These are phyloP conservation scores for Aspergillus pseudoterreus DNA, from an alignment of 2,329 filamentous ascomycete species.

Conservation along the genomic window DNA sequence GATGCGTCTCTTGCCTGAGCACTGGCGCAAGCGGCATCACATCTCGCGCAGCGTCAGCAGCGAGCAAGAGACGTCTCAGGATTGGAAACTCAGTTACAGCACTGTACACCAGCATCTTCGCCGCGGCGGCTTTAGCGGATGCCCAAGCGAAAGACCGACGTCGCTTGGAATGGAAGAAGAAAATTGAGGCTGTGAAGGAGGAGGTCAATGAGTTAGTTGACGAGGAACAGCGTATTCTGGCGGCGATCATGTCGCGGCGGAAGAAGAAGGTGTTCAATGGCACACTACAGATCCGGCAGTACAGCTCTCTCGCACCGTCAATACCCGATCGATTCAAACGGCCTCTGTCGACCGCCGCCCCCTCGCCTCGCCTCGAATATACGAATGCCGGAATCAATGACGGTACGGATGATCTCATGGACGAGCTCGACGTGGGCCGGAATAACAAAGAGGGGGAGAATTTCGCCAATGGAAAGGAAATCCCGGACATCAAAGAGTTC, in stretches of 20 bases:
- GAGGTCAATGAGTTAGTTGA: conserved; percentile 38
- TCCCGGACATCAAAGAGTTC: not conserved
- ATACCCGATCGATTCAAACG: conserved; percentile 10
- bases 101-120: conserved; percentile 44
- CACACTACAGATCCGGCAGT: conserved; percentile 20
- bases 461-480: not conserved
- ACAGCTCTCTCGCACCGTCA: conserved; percentile 20
- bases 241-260: conserved; percentile 26
- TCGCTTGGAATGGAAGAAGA: conserved; percentile 39
- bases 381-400: not conserved
- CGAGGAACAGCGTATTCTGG: conserved; percentile 36
- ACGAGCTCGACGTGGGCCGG: not conserved
- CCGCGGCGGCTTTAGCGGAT: conserved; percentile 39
- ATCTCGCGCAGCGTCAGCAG: conserved; percentile 31
- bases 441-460: not conserved
- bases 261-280: conserved; percentile 16
- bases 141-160: conserved; percentile 37
- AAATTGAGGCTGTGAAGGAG: conserved; percentile 41
- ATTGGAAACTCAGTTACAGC: conserved; percentile 42
- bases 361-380: conserved; percentile 5
- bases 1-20: conserved; percentile 40
- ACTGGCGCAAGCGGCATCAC: conserved; percentile 33
- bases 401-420: not conserved
- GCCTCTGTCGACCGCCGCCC: conserved; percentile 1
- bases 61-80: conserved; percentile 36